Percentiles rank a stretch among this genome's conserved stretches.
Conservation (phyloP, 2,329 filamentous ascomycete genomes). For the Fusarium equiseti region DNA sequence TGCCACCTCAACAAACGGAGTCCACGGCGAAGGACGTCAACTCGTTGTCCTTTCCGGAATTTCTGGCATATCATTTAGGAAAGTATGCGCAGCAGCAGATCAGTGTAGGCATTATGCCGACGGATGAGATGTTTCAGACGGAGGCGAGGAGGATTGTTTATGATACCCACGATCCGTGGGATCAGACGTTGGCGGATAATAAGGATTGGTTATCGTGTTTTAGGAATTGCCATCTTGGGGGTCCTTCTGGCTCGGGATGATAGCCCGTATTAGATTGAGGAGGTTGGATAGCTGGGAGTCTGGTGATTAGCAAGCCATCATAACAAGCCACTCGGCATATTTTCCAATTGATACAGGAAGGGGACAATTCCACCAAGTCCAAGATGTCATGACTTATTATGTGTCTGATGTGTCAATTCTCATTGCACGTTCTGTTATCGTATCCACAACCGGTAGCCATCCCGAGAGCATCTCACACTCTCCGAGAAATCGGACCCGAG, state of each 20-base stretch:
- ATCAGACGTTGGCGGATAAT: conserved; percentile 49
- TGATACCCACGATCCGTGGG: conserved; percentile 42
- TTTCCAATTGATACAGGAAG: neutral
- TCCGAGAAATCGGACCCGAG: neutral
- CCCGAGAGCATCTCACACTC: neutral
- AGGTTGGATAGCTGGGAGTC: too few species aligned
- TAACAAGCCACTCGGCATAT: neutral
- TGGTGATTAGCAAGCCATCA: too few species aligned
- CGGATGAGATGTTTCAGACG: conserved; percentile 47
- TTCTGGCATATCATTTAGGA: conserved; percentile 37
- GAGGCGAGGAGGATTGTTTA: conserved; percentile 47
- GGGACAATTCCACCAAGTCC: neutral
- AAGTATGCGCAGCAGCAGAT: conserved; percentile 44
- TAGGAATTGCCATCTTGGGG: conserved; percentile 18
- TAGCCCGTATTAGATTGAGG: neutral
- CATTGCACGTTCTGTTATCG: neutral
- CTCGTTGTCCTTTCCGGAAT: conserved; percentile 27
- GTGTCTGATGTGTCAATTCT: neutral
- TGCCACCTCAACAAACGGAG: neutral
- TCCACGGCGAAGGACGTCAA: neutral
- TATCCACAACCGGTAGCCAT: neutral
- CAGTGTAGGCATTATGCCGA: conserved; percentile 36
- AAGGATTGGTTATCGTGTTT: conserved; percentile 47
- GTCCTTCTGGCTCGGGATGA: neutral
- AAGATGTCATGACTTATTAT: neutral